Base-by-base conservation (phyloP, 768 basidiomycete genomes). In the Wakefieldia striispora region DNA sequence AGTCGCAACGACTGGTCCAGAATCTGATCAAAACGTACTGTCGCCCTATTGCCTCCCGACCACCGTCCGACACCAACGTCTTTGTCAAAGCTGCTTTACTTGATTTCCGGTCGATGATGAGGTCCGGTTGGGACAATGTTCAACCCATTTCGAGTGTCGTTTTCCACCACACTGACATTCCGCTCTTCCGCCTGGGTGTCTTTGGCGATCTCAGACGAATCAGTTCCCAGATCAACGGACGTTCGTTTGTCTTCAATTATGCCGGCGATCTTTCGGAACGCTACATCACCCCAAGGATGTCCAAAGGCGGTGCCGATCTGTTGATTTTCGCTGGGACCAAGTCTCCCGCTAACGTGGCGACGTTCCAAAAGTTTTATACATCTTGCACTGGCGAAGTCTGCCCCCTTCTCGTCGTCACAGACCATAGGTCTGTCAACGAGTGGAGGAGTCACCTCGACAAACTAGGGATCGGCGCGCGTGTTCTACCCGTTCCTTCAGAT, bases 61-160 rank as follows among this genome's bases (percentile, higher is more conserved):
- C 49, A 3, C 31, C 51, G 6, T 53, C 57, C 21, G 53, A 64
- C 13, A 41, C 55, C 36, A 62, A 59, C 20, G 31, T 47, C 40
- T 43, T 64, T 2, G 61, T 65, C 31, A 66, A 65, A 48, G 62
- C 62, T 16, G 62, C 61, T n/a, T 29, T 65, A 1, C 17, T 41
- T 16, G 63, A 65, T 49, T 56, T 65, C 42, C 64, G 62, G 41
- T 66, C 56, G 29, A 49, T 65, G 50, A 49, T 66, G 44, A 55
- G 40, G 41, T 55, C 59, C 12, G 56, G 61, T 4, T 64, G 59
- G 62, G 64, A 65, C 34, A 59, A 50, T 21, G 45, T 50, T 16
- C 61, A 54, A 13, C 49, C 52, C 17, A 12, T 40, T 39, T 50
- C 57, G 43, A 46, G 31, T 19, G 54, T 66, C 40, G 50, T 62